Percentiles rank a stretch among this genome's conserved stretches.
These are phyloP conservation scores for Erythrophleum ivorense DNA, from an alignment of 331 rosid species.

Conservation along the genomic window DNA sequence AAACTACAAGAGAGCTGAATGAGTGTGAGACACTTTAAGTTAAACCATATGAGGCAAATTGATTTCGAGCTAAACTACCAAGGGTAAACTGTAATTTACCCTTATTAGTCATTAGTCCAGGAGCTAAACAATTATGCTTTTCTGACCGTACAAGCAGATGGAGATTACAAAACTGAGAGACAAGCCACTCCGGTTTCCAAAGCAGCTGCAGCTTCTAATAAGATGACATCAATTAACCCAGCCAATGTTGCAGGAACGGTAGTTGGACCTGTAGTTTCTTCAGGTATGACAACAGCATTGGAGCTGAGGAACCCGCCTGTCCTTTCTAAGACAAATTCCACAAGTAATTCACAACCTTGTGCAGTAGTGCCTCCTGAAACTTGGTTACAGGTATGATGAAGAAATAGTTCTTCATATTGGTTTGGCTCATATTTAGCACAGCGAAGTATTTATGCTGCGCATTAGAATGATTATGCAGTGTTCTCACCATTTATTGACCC, in stretches of 20 bases:
- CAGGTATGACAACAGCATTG: conserved; percentile 61
- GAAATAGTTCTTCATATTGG: neutral
- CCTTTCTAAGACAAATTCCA: conserved; percentile 44
- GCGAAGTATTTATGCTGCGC: neutral
- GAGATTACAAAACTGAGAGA: conserved; percentile 60
- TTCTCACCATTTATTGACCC: conserved; percentile 22
- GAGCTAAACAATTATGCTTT: conserved; percentile 27
- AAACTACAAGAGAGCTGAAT: no score
- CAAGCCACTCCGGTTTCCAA: conserved; percentile 55
- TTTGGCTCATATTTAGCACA: neutral
- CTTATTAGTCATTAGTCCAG: neutral
- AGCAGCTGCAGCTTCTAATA: conserved; percentile 51
- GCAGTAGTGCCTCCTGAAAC: conserved; percentile 68
- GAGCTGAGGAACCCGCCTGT: conserved; percentile 64
- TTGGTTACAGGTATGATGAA: conserved; percentile 69
- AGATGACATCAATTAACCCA: conserved; percentile 50
- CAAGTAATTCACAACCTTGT: conserved; percentile 50
- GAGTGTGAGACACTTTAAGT: no score
- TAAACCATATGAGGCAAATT: no score
- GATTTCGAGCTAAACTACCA: no score
- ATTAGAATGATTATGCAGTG: neutral
- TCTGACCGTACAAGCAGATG: conserved; percentile 48
- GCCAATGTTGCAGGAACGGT: conserved; percentile 48
- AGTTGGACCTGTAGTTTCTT: conserved; percentile 61
- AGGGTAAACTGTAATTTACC: no score